A percentile compares a stretch with the other conserved stretches of the same genome.
phyloP scores from a whole-genome alignment of 306 rosid genomes.

The Cicer arietinum region DNA sequence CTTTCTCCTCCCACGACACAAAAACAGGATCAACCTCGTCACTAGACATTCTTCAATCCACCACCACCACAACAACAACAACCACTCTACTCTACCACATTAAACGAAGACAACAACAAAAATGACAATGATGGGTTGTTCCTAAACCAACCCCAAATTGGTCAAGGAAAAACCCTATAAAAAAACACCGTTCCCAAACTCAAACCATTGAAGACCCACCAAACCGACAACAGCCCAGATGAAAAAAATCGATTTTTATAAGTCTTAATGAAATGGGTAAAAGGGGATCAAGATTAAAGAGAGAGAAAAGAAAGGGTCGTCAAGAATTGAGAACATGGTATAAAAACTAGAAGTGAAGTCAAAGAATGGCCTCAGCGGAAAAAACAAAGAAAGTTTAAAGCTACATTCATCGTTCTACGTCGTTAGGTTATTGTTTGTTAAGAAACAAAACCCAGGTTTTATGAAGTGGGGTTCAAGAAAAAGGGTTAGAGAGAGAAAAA shows the following conservation, averaged over 20 bases:
- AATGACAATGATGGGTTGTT: slow-evolving; percentile 2
- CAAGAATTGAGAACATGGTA: neutral
- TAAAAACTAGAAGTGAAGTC: slow-evolving; percentile 47
- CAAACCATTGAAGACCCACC: slow-evolving; percentile 32
- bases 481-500: slow-evolving; percentile 26
- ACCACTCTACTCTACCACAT: slow-evolving; percentile 41
- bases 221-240: slow-evolving; percentile 30
- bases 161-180: slow-evolving; percentile 40
- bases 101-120: slow-evolving; percentile 33
- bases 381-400: neutral
- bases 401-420: slow-evolving; percentile 34
- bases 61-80: slow-evolving; percentile 24
- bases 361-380: slow-evolving; percentile 41
- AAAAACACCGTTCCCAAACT: slow-evolving; percentile 30
- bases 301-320: neutral
- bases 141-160: slow-evolving; percentile 43
- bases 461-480: slow-evolving; percentile 36
- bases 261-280: slow-evolving; percentile 32
- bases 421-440: neutral
- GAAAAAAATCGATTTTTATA: neutral
- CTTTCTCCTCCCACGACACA: slow-evolving; percentile 85
- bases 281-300: slow-evolving; percentile 27
- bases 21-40: slow-evolving; percentile 50
- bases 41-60: slow-evolving; percentile 47
- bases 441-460: neutral